phyloP scores from a whole-genome alignment of 2,329 filamentous ascomycete genomes.

The Clonostachys chloroleuca region DNA sequence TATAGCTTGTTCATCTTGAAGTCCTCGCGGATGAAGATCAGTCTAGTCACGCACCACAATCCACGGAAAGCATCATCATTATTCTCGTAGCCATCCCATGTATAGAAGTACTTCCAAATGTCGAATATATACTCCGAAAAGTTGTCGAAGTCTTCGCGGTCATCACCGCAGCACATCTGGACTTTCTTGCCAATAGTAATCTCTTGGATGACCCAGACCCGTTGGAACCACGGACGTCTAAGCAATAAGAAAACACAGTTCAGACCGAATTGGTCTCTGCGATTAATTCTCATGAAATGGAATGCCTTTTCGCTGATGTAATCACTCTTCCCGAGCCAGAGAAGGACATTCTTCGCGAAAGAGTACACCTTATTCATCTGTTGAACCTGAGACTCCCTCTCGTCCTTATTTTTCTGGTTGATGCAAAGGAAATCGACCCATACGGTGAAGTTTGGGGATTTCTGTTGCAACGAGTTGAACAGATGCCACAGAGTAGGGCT shows the following conservation, averaged over 20 bases:
- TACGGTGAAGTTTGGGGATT: not conserved
- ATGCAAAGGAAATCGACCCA: slow-evolving; percentile 9
- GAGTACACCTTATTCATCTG: slow-evolving; percentile 4
- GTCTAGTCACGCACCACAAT: not conserved
- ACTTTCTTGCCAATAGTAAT: not conserved
- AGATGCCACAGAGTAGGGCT: not conserved
- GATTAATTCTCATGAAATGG: not conserved
- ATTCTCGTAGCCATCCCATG: not conserved
- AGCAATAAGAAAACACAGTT: not conserved
- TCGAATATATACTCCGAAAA: not conserved
- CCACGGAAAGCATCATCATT: not conserved
- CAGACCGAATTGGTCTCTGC: not conserved
- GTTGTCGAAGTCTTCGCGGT: not conserved
- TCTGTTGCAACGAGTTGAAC: not conserved
- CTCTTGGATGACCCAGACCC: slow-evolving; percentile 3
- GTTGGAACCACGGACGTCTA: slow-evolving; percentile 2
- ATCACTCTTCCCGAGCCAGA: slow-evolving; percentile 5
- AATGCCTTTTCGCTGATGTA: not conserved
- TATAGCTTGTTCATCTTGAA: not conserved
- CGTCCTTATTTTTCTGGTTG: slow-evolving; percentile 3
- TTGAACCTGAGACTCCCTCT: slow-evolving; percentile 2
- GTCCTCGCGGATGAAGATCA: not conserved
- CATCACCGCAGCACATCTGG: not conserved
- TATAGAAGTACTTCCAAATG: not conserved
- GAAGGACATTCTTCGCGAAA: slow-evolving; percentile 3